Evolutionary conservation across 352 stramenopile species (phyloP).

Genomic region (Globisporangium middletonii): DNA sequence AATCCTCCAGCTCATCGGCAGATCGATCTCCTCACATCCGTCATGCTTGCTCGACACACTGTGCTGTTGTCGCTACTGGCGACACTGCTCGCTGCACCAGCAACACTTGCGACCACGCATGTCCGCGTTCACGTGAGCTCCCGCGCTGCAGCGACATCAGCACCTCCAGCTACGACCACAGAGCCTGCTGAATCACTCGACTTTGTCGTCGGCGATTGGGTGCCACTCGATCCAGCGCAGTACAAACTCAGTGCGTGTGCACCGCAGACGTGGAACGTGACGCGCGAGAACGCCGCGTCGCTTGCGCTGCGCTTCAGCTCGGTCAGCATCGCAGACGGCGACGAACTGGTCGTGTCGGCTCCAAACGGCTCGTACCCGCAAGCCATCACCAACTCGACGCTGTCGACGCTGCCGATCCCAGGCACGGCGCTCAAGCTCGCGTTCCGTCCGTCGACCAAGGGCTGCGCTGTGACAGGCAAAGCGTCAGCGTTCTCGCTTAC

Average conservation of each 20-base stretch:
- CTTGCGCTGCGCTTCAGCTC: slow-evolving; percentile 16
- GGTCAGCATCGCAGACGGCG: slow-evolving; percentile 12
- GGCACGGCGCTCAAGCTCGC: slow-evolving; percentile 14
- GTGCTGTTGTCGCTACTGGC: too few relatives aligned
- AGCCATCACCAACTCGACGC: slow-evolving; percentile 1
- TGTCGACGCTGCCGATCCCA: slow-evolving; percentile 8
- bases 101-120: too few relatives aligned
- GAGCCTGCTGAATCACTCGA: not conserved
- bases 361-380: slow-evolving; percentile 14
- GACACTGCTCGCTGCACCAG: too few relatives aligned
- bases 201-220: not conserved
- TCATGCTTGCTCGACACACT: too few relatives aligned
- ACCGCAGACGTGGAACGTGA: slow-evolving; percentile 20
- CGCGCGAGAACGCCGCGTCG: slow-evolving; percentile 17
- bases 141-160: not conserved
- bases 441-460: slow-evolving; percentile 18
- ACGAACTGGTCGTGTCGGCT: slow-evolving; percentile 17
- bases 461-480: not conserved
- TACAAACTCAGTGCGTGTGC: slow-evolving; percentile 16
- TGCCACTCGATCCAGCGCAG: slow-evolving; percentile 10
- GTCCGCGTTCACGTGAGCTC: not conserved
- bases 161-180: not conserved
- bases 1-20: too few relatives aligned
- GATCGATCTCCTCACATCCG: too few relatives aligned
- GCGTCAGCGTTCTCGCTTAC: not conserved